Evolutionary conservation across 352 stramenopile species (phyloP), one percentile per base, ranked within the genome.

Genomic region (Phytophthora fragariaefolia): DNA sequence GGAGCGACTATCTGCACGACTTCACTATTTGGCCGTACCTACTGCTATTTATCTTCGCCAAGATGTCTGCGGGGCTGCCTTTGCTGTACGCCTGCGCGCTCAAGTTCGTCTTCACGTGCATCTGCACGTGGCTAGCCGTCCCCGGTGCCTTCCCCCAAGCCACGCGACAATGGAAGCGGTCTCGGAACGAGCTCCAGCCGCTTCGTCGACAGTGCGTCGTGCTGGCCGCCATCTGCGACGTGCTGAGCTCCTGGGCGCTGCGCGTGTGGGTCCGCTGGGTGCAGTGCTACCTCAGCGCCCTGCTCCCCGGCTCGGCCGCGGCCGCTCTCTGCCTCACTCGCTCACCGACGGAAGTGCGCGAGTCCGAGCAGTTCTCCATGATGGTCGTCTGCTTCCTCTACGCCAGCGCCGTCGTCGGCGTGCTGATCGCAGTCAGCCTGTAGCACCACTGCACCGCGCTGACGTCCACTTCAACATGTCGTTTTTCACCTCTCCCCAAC

Each of bases 11-110:
- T 47, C 50, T 93, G 36, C 84, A 90, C 71, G 80, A 87, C 61
- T 82, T 90, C 51, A 66, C 63, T 42, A 85, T 94, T 46, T 94
- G 86, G 86, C 83, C 86, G 61, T 92, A 89, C 65, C 38, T 92
- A 36, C 60, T 91, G 38, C 65, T 83, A 50, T 69, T 82, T 71
- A 66, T 90, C 47, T 88, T 91, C 46, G 71, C 73, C 17, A 71
- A 80, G 38, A 53, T 82, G 18, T 80, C 79, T 2, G 38, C 67
- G 0, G 69, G 77, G 23, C 61, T 79, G 7, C 61, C 71, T 23
- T 74, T 91, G 22, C 52, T 89, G 6, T 72, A 69, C 13, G 81
- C 85, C 15, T 91, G 79, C 45, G 34, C 38, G 15, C 53, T 89
- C 61, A 94, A 94, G 74, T 80, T 91, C 45, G 17, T 83, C 15